phyloP scores from a whole-genome alignment of 2,329 filamentous ascomycete species.

The Alternaria conjuncta region DNA sequence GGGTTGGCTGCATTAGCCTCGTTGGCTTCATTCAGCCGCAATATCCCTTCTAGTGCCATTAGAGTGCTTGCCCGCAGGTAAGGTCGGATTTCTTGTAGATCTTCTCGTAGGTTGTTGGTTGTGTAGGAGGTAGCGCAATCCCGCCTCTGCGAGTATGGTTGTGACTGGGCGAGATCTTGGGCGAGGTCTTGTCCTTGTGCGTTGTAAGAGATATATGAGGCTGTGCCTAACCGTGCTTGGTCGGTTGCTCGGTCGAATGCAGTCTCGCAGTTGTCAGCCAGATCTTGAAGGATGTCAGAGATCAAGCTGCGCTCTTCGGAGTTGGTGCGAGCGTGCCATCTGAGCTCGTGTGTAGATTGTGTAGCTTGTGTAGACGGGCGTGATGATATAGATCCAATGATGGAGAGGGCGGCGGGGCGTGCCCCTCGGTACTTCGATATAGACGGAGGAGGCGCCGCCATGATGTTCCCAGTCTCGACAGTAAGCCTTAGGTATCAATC shows the following conservation, averaged over 20 bases:
- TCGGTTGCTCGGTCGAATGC: slow-evolving; percentile 20
- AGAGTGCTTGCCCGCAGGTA: slow-evolving; percentile 8
- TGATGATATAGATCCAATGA: slow-evolving; percentile 4
- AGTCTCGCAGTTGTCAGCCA: slow-evolving; percentile 20
- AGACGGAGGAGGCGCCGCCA: slow-evolving; percentile 5
- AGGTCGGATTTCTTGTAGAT: slow-evolving; percentile 13
- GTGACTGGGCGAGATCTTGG: slow-evolving; percentile 6
- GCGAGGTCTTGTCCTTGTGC: slow-evolving; percentile 3
- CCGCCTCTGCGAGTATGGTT: slow-evolving; percentile 2
- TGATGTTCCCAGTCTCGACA: slow-evolving; percentile 3
- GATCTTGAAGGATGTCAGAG: slow-evolving; percentile 22
- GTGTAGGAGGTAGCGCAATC: slow-evolving; percentile 9
- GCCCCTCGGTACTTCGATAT: slow-evolving; percentile 6
- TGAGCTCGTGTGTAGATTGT: not conserved
- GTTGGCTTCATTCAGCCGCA: slow-evolving; percentile 8
- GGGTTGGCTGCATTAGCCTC: not conserved
- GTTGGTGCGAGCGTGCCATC: not conserved
- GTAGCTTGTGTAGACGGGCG: not conserved
- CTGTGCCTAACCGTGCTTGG: slow-evolving; percentile 2
- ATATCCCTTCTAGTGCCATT: slow-evolving; percentile 8
- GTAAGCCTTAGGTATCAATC: slow-evolving; percentile 5
- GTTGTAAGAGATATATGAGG: slow-evolving; percentile 11
- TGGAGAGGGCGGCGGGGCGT: not conserved
- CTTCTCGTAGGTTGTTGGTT: slow-evolving; percentile 8
- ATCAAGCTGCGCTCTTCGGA: slow-evolving; percentile 19